Base-by-base conservation (phyloP, 2,329 filamentous ascomycete species). In the Hypoxylon sp. region DNA sequence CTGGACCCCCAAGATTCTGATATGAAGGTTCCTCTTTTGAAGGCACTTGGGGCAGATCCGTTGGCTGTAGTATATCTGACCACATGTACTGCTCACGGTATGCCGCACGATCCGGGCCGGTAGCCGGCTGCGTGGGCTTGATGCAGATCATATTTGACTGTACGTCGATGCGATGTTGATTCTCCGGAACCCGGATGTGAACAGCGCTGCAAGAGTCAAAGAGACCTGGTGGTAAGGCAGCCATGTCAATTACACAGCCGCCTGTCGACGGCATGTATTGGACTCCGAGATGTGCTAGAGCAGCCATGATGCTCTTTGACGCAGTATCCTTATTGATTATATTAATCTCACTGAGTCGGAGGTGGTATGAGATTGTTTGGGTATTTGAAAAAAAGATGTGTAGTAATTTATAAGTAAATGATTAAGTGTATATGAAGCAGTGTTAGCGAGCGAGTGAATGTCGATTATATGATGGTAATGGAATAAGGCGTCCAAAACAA, bases 181-280 rank as follows among this genome's bases (percentile, higher is more conserved):
- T 38, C 11, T 60, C 48, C 11, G 53, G 43, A 5, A 63, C 32
- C 37, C 54, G 54, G 48, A 69, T 65, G 46, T 68, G 55, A 41
- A 68, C 56, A 19, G 56, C 41, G 11, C 38, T 53, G 54, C 66
- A 67, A 23, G 55, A 49, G 43, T 51, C 47, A 43, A 63, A 57
- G 11, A 63, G 34, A 17, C 56, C 45, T 11, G 57, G 25, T 20
- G 46, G 38, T 26, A 48, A 49, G 5, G 60, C 51, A 1, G 61
- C 55, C 34, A 69, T 53, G 27, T 68, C 62, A 30, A 67, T 40
- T 34, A 61, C 45, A 46, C 65, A 69, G 29, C 46, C 64, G 60
- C 62, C 62, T 3, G 58, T 59, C 8, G 38, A 45, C 4, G 59
- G 37, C 19, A 61, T 44, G 35, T 58, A 59, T 25, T 60, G 56